Evolutionary conservation across 2,329 filamentous ascomycete species (phyloP), one percentile per base, ranked within the genome.

Genomic region (Torrubiellomyces zombiae): DNA sequence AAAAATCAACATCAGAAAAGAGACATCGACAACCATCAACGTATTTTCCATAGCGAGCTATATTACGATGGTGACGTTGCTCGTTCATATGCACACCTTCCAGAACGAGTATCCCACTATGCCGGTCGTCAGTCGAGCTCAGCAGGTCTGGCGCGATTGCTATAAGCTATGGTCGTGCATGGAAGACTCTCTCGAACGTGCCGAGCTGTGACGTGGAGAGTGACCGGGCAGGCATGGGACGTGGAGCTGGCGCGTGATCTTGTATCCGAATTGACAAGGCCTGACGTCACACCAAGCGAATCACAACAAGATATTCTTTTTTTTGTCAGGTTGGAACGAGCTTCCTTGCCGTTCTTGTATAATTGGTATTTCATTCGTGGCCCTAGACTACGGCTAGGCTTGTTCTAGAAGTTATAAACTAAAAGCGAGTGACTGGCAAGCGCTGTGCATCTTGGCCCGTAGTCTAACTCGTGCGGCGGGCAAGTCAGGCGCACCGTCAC

Each of bases 11-110:
- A 83, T 83, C 38, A 70, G 74, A 41, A 80, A 78, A 42, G 77
- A 82, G 53, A 83, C 77, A 1, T 71, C 72, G 23, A 75, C 75
- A 7, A 79, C 75, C n/a, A 64, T 83, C 34, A 71, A 73, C 37
- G 72, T 82, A 34, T 79, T 83, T 43, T 80, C 74, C 25, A 68
- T 78, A 33, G 73, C 75, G 18, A 78, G 72, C 50, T 82, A 79
- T 51, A 63, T 80, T 38, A 80, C 68, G 51, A 78, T 83, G 71
- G 63, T 71, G 26, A 64, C 66, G 8, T 51, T 83, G 25, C 57
- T 83, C 12, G 50, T 69, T 7, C 72, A 81, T 42, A 59, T 78
- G 27, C 72, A 82, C 44, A 49, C 65, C 28, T 66, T 63, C 30
- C 60, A 69, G 14, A 56, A 64, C 28, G 65, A 72, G 33, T 71